Evolutionary conservation across 2,329 filamentous ascomycete species (phyloP), one percentile per base, ranked within the genome.

Genomic region (Tympanopsis confertula): DNA sequence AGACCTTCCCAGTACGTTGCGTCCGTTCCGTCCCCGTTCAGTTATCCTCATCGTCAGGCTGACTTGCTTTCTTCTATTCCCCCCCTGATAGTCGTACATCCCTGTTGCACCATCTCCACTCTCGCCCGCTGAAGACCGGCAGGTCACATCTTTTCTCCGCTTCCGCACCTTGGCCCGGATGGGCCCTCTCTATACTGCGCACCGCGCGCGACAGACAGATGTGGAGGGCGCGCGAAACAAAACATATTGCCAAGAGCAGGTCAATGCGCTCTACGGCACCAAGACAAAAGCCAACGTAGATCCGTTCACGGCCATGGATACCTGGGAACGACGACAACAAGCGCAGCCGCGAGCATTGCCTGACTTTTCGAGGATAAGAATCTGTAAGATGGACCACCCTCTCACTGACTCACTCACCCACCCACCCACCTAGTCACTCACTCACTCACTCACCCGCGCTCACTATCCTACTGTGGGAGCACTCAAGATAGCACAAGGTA

Each of bases 231-330:
- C 56, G 20, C 51, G 56, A 38, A 62, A 57, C 49, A 51, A 57
- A 36, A 50, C 55, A 13, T 76, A 77, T 54, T 70, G 70, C 45
- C 71, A 73, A 48, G 62, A 68, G n/a, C 72, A 77, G 54, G 57
- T 68, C 50, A 76, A 76, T 54, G 65, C 66, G 44, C 66, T 65
- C 39, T 77, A 69, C 55, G 68, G 64, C 42, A 55, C 68, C 46
- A 66, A 65, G 51, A 74, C 59, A 55, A 70, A 68, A 47, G 71
- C 71, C 26, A 71, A 67, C 12, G 47, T 69, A 36, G 71, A 77
- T 50, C 70, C 72, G 15, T 78, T 78, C 52, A 65, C 61, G n/a
- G 61, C 68, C 29, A 65, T 76, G 39, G 70, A 69, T n/a, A 68
- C 67, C 42, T 76, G 74, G 56, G 71, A 68, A 32, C 64, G 74